Evolutionary conservation across 148 eudicot species (phyloP).

Genomic region (Drosera capensis): DNA sequence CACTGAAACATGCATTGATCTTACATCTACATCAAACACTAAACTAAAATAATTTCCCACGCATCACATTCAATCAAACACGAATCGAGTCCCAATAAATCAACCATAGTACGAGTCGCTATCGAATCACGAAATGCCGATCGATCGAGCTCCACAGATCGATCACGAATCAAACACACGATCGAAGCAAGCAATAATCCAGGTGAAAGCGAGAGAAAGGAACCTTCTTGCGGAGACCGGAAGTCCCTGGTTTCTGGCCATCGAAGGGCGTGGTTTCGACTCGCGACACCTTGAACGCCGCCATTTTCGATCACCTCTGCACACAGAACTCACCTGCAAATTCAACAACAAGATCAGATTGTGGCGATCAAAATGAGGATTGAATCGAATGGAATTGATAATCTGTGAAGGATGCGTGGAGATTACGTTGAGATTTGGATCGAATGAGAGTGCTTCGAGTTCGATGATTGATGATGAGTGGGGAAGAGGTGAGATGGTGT

Average conservation of each 20-base stretch:
- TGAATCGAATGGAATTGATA: constrained; percentile 1
- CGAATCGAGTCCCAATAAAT: not conserved
- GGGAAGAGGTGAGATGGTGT: constrained; percentile 4
- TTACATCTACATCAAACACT: no score
- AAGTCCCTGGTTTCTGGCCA: constrained; percentile 91
- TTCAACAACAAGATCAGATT: not conserved
- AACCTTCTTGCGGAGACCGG: constrained; percentile 76
- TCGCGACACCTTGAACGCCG: constrained; percentile 48
- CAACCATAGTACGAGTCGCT: not conserved
- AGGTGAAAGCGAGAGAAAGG: not conserved
- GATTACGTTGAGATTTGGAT: not conserved
- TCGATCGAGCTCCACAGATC: not conserved
- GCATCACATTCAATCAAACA: no score
- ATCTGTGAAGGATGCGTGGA: not conserved
- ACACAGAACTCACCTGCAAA: constrained; percentile 6
- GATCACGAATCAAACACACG: not conserved
- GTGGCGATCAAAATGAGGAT: not conserved
- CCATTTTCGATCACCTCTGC: constrained; percentile 34
- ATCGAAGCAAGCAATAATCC: not conserved
- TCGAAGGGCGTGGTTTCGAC: constrained; percentile 53
- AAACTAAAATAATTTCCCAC: no score
- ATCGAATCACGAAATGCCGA: not conserved
- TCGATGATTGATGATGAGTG: no score
- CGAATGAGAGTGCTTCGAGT: not conserved
- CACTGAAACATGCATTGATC: no score